phyloP scores from a whole-genome alignment of 768 basidiomycete species.

The Leccinum ochraceum region DNA sequence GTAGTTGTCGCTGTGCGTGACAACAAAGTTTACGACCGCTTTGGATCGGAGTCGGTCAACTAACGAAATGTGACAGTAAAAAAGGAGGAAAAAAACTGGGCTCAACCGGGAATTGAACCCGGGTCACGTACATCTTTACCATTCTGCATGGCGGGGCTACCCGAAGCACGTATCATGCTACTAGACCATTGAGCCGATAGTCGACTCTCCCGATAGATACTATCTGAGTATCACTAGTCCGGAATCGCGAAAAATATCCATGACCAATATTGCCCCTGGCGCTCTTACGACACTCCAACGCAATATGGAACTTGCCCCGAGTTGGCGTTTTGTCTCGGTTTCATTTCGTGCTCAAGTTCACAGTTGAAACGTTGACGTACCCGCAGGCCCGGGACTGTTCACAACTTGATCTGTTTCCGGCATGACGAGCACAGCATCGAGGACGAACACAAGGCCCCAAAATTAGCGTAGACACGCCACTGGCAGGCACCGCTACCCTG shows the following conservation, averaged over 20 bases:
- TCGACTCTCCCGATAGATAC: not conserved
- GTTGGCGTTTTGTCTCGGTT: not conserved
- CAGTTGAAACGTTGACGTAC: not conserved
- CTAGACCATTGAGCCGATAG: slow-evolving; percentile 36
- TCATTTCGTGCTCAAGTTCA: not conserved
- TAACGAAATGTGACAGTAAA: not conserved
- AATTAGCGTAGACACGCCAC: not conserved
- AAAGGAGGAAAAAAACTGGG: slow-evolving; percentile 18
- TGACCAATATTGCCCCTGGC: not conserved
- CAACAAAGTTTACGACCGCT: not conserved
- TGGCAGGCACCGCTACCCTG: no score
- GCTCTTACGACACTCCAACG: no score
- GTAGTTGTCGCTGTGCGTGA: slow-evolving; percentile 4
- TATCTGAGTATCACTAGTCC: not conserved
- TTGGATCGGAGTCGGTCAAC: not conserved
- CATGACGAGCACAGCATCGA: not conserved
- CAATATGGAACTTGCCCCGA: no score
- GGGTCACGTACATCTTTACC: slow-evolving; percentile 39
- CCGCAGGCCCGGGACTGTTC: no score
- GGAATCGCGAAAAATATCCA: not conserved
- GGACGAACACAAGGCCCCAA: not conserved
- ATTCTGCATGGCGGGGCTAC: slow-evolving; percentile 24
- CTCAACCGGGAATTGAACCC: slow-evolving; percentile 40
- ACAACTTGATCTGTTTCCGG: not conserved
- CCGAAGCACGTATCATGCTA: slow-evolving; percentile 40